Conservation (phyloP, 805 yeast genomes). For the Monosporozyma servazzii region DNA sequence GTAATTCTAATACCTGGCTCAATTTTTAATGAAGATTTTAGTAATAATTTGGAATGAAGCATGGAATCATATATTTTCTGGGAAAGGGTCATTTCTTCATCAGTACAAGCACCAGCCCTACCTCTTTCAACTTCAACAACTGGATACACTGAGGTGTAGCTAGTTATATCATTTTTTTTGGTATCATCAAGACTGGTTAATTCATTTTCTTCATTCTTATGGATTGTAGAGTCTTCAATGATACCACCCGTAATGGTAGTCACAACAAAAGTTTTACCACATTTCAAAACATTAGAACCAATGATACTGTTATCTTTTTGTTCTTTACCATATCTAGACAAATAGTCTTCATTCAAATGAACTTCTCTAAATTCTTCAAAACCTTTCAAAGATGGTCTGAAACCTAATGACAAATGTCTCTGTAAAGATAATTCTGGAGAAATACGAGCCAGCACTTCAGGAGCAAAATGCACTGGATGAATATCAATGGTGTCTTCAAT, state of each 20-base stretch:
- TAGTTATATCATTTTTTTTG: constrained; percentile 21
- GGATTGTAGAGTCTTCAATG: constrained; percentile 43
- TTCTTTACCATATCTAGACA: constrained; percentile 32
- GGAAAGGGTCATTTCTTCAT: constrained; percentile 71
- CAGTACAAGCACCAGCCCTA: constrained; percentile 69
- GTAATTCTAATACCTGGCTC: constrained; percentile 37
- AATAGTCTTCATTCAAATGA: constrained; percentile 32
- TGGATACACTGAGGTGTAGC: constrained; percentile 48
- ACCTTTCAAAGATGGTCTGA: constrained; percentile 66
- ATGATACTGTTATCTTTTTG: constrained; percentile 32
- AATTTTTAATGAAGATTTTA: constrained; percentile 40
- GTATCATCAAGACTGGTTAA: constrained; percentile 14
- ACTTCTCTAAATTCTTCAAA: constrained; percentile 65
- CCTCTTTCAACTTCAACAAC: constrained; percentile 72
- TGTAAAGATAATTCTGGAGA: constrained; percentile 80
- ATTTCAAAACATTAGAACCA: constrained; percentile 61
- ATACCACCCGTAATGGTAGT: constrained; percentile 65
- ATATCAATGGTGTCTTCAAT: constrained; percentile 18
- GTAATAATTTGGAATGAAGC: constrained; percentile 45
- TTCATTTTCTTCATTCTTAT: constrained; percentile 36
- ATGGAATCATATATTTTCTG: constrained; percentile 57
- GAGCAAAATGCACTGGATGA: constrained; percentile 57
- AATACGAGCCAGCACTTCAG: constrained; percentile 71
- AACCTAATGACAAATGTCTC: constrained; percentile 63
- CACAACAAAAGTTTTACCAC: constrained; percentile 65